phyloP scores from a whole-genome alignment of 2,329 filamentous ascomycete genomes.

The Colletotrichum sublineola region DNA sequence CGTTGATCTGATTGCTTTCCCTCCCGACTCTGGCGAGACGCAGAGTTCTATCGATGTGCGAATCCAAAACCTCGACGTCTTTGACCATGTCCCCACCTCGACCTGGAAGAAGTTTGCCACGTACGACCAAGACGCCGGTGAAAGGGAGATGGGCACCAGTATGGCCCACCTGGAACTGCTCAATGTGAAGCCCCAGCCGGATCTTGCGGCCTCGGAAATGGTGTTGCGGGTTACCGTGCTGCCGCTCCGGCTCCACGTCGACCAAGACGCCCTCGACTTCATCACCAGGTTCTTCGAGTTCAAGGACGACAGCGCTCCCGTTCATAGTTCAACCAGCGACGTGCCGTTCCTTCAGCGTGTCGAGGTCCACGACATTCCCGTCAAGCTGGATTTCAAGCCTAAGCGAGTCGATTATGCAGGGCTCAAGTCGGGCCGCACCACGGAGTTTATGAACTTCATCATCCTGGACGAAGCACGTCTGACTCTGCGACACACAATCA shows the following conservation, averaged over 20 bases:
- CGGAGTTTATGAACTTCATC: slow-evolving; percentile 99
- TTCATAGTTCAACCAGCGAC: slow-evolving; percentile 74
- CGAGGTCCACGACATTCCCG: slow-evolving; percentile 84
- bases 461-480: slow-evolving; percentile 91
- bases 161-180: slow-evolving; percentile 93
- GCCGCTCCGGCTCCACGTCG: slow-evolving; percentile 91
- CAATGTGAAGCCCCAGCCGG: slow-evolving; percentile 87
- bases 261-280: slow-evolving; percentile 97
- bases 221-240: slow-evolving; percentile 84
- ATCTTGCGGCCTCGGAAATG: slow-evolving; percentile 89
- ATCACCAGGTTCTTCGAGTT: slow-evolving; percentile 98
- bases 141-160: slow-evolving; percentile 85
- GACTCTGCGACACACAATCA: slow-evolving; percentile 87
- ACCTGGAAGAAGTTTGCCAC: slow-evolving; percentile 99
- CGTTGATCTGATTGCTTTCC: slow-evolving; percentile 85
- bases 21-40: slow-evolving; percentile 81
- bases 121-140: slow-evolving; percentile 89
- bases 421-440: slow-evolving; percentile 91
- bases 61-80: slow-evolving; percentile 87
- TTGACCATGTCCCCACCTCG: slow-evolving; percentile 93
- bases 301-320: slow-evolving; percentile 78
- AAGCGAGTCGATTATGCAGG: slow-evolving; percentile 98
- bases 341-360: slow-evolving; percentile 89
- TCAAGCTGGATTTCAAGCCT: slow-evolving; percentile 95
- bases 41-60: slow-evolving; percentile 89